Evolutionary conservation across 2,329 filamentous ascomycete genomes (phyloP), one percentile per base, ranked within the genome.

Genomic region (Metarhizium guizhouense): DNA sequence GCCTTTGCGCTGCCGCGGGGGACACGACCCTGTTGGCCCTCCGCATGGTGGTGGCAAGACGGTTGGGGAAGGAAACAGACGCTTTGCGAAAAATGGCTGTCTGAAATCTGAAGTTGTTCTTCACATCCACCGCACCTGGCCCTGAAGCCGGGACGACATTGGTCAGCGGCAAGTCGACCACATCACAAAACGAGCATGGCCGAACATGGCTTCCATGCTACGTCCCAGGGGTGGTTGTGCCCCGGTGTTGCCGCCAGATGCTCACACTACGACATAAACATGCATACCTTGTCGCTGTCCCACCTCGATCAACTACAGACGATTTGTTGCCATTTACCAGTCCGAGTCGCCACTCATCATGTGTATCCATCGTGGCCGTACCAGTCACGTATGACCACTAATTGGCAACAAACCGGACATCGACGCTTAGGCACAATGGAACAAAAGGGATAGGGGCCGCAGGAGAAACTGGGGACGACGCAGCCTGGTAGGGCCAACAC

Each of bases 211-310:
- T 20, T 11, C 42, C 42, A 45, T 45, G 42, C 42, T 20, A 25
- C 42, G 11, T 18, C 47, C 51, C 51, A 53, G 38, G 25, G 51
- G 51, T 14, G 40, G 29, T 47, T 13, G 20, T 29, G 10, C 18
- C 51, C 51, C 40, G 51, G 51, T 25, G 51, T 53, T 30, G 40
- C 51, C 51, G 51, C 51, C 40, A 47, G n/a, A 53, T 34, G 40
- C 48, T 51, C 11, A 30, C 45, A 51, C 32, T 18, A 51, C 45
- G 11, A 48, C 45, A 4, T n/a, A 8, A 48, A 14, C 20, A 25
- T 53, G 40, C 42, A 16, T 47, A 3, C 32, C 40, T 53, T 32
- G 51, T 45, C 42, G 13, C 38, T 53, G 40, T 53, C 42, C 25
- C 30, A 53, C 51, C 40, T 47, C 10, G 29, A 53, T 47, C 40